These are phyloP conservation scores for Delitschia confertaspora DNA, from an alignment of 495 filamentous ascomycete genomes.

Conservation along the genomic window DNA sequence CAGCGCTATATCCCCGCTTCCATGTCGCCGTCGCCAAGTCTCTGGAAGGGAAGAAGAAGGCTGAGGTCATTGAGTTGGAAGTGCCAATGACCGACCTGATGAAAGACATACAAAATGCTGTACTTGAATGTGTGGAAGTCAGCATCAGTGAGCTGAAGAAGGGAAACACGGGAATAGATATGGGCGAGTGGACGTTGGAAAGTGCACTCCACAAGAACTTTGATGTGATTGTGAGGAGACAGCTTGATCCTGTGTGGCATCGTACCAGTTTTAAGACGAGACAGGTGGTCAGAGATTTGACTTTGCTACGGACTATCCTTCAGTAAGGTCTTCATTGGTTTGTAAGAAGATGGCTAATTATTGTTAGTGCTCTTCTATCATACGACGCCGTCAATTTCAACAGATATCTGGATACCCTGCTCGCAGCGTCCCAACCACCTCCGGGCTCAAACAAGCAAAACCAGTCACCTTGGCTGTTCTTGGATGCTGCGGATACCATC, in stretches of 20 bases:
- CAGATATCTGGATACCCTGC: constrained; percentile 87
- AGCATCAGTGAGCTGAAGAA: constrained; percentile 89
- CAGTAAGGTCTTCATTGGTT: constrained; percentile 41
- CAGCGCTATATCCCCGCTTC: constrained; percentile 90
- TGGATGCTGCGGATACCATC: constrained; percentile 89
- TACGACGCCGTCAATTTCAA: constrained; percentile 89
- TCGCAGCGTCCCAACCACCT: constrained; percentile 79
- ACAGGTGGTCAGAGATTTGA: constrained; percentile 85
- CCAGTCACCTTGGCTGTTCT: constrained; percentile 92
- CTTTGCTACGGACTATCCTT: constrained; percentile 75
- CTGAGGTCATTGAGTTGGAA: constrained; percentile 93
- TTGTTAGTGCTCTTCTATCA: constrained; percentile 57
- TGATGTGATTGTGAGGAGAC: constrained; percentile 76
- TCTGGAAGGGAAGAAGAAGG: constrained; percentile 82
- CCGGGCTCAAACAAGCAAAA: constrained; percentile 80
- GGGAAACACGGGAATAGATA: constrained; percentile 76
- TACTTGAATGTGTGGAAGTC: constrained; percentile 92
- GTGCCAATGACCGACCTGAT: constrained; percentile 95
- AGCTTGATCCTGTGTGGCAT: constrained; percentile 96
- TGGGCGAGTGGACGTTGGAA: constrained; percentile 97
- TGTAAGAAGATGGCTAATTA: neutral
- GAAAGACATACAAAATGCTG: constrained; percentile 84
- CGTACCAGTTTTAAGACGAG: constrained; percentile 88
- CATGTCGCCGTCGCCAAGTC: constrained; percentile 82
- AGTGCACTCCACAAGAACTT: constrained; percentile 90